Conservation (phyloP, 1,139 yeast species). For the Scheffersomyces lignicola region DNA sequence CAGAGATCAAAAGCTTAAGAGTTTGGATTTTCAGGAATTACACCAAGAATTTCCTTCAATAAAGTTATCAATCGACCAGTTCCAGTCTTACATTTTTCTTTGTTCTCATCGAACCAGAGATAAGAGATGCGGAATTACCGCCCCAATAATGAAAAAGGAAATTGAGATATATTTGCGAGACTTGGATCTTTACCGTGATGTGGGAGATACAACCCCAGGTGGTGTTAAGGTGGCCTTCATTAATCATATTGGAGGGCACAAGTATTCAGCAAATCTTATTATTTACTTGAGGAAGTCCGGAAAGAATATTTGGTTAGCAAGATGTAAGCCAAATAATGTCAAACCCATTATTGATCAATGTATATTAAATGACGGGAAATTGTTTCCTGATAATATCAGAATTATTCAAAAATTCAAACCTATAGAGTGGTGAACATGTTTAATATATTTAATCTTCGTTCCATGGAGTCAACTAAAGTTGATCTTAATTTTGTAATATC, state of each 20-base stretch:
- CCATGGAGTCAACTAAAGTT: constrained; percentile 43
- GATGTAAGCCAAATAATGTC: constrained; percentile 77
- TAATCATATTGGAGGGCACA: constrained; percentile 95
- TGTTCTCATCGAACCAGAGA: constrained; percentile 93
- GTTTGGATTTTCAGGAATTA: background rate
- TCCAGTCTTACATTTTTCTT: constrained; percentile 62
- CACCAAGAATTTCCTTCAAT: constrained; percentile 13
- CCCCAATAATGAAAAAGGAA: constrained; percentile 85
- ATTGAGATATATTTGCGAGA: constrained; percentile 74
- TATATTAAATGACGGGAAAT: constrained; percentile 59
- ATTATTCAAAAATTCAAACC: constrained; percentile 55
- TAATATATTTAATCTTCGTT: constrained; percentile 51
- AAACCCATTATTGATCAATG: constrained; percentile 75
- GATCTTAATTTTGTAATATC: constrained; percentile 32
- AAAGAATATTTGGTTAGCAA: constrained; percentile 83
- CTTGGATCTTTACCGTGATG: constrained; percentile 68
- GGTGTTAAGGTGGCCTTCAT: constrained; percentile 72
- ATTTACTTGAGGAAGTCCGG: constrained; percentile 67
- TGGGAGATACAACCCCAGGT: constrained; percentile 66
- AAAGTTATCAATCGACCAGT: constrained; percentile 28
- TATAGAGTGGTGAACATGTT: constrained; percentile 55
- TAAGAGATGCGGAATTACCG: constrained; percentile 90
- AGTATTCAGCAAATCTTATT: constrained; percentile 84
- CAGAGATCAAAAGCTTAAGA: constrained; percentile 18
- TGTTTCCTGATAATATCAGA: constrained; percentile 72